A percentile compares a stretch with the other conserved stretches of the same genome.
Conservation (phyloP, 2,329 filamentous ascomycete species). For the Pseudogymnoascus sp. region DNA sequence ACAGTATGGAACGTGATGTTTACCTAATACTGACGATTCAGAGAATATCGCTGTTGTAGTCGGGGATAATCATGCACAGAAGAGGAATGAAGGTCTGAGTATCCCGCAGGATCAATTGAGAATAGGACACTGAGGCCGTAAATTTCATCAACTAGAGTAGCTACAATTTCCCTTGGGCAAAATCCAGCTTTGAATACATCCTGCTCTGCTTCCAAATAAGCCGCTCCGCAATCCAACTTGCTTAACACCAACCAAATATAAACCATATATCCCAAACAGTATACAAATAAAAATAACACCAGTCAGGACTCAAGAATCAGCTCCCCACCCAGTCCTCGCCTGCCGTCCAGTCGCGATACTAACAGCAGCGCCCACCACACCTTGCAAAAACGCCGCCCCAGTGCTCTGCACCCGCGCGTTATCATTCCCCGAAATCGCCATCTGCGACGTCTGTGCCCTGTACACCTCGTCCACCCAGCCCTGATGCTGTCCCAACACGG, state of each 20-base stretch:
- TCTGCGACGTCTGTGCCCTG: slow-evolving; percentile 15
- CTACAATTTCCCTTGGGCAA: neutral
- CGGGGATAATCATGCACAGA: neutral
- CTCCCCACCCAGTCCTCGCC: slow-evolving; percentile 1
- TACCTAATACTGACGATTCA: neutral
- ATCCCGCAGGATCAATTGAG: neutral
- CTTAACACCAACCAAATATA: neutral
- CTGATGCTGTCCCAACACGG: neutral
- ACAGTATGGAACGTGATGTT: neutral
- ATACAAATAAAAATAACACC: neutral
- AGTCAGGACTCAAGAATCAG: neutral
- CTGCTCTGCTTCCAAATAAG: neutral
- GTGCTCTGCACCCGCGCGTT: neutral
- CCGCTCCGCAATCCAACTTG: neutral
- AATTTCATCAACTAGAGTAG: neutral
- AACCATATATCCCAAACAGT: neutral
- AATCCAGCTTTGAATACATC: neutral
- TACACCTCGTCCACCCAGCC: slow-evolving; percentile 15
- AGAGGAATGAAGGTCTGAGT: neutral
- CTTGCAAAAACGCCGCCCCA: neutral
- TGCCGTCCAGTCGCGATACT: neutral
- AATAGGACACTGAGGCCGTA: neutral
- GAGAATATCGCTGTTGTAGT: neutral
- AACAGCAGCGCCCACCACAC: neutral
- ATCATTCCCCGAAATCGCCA: neutral